Evolutionary conservation across 2,329 filamentous ascomycete species (phyloP), one percentile per base, ranked within the genome.

Genomic region (Cladosporium sp.): DNA sequence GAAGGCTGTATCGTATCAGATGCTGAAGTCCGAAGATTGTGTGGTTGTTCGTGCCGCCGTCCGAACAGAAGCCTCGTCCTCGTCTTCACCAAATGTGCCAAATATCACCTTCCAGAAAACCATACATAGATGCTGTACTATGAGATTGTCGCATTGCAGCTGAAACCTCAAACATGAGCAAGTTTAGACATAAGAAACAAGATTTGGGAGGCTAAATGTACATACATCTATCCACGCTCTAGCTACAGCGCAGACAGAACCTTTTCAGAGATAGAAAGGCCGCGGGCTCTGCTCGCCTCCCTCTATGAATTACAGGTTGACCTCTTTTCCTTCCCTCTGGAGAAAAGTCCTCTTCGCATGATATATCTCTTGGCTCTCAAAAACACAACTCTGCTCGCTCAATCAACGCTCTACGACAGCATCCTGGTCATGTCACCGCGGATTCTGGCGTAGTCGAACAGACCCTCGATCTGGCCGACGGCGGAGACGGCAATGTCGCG

Each of bases 401-500:
- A 52, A 24, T 41, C 26, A 34, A 30, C 44, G 24, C 51, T 64
- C 71, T 79, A 80, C 70, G 78, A 80, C 72, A 79, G 69, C 83
- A 92, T 94, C 80, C 92, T 89, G 85, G 88, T 92, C 90, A 95
- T 95, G 79, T 95, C 92, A 80, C 87, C 89, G 79, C 93, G 86
- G 76, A 92, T 85, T 78, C 90, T 84, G 79, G 90, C 85, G 84
- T 95, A 96, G 80, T 94, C 86, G 69, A 89, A 78, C 72, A 89
- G 79, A 78, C 89, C 94, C 87, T 98, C 95, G 77, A 98, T 93
- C 83, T 88, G 90, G 73, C 95, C 95, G 72, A 98, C 92, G 38
- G 94, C 95, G 78, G 90, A 93, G 80, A 99, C 87, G 76, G 95
- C 95, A 75, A 99, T 85, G 79, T 99, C 95, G 82, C 94, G 91